phyloP scores from a whole-genome alignment of 805 yeast genomes.

The Metschnikowia drakensbergensis region DNA sequence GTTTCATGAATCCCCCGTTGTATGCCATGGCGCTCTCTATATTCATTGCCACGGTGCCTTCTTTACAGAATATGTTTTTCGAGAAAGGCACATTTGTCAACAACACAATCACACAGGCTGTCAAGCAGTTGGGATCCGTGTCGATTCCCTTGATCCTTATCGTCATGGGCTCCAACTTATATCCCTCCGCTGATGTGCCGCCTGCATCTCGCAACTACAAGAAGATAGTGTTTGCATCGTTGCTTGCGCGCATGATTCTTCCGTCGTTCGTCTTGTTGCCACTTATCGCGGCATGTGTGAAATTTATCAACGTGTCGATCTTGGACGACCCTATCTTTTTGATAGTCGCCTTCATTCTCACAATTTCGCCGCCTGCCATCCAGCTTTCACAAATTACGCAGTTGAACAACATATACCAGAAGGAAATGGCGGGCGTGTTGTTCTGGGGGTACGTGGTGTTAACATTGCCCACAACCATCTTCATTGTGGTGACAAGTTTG shows the following conservation, averaged over 20 bases:
- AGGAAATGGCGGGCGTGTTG: slow-evolving; percentile 77
- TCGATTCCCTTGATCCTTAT: slow-evolving; percentile 74
- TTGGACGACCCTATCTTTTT: slow-evolving; percentile 79
- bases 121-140: slow-evolving; percentile 65
- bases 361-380: slow-evolving; percentile 80
- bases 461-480: slow-evolving; percentile 72
- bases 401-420: slow-evolving; percentile 68
- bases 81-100: slow-evolving; percentile 55
- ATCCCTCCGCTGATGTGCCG: slow-evolving; percentile 65
- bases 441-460: slow-evolving; percentile 80
- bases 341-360: slow-evolving; percentile 69
- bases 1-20: slow-evolving; percentile 76
- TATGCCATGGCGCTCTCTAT: slow-evolving; percentile 72
- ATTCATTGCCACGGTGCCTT: slow-evolving; percentile 63
- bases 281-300: slow-evolving; percentile 58
- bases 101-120: slow-evolving; percentile 61
- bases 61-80: slow-evolving; percentile 54
- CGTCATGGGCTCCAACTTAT: slow-evolving; percentile 74
- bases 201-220: slow-evolving; percentile 60
- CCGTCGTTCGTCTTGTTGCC: slow-evolving; percentile 71
- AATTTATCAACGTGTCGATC: slow-evolving; percentile 60
- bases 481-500: slow-evolving; percentile 65
- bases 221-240: slow-evolving; percentile 64
- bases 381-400: slow-evolving; percentile 80
- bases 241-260: slow-evolving; percentile 71